Base-by-base conservation (phyloP, 768 basidiomycete species). In the Pleurotus tuoliensis region DNA sequence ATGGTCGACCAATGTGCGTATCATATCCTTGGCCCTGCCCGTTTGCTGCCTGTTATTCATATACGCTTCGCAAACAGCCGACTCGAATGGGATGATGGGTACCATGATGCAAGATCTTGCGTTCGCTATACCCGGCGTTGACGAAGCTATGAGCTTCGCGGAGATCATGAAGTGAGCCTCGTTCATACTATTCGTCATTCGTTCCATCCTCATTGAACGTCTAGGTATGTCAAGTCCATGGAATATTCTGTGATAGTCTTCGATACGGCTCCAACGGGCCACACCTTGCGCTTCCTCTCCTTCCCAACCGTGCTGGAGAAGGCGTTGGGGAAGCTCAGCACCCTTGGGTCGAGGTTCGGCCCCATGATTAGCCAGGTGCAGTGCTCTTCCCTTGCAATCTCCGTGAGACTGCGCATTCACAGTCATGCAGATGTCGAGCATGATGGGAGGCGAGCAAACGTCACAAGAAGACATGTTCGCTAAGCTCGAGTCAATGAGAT, bases 101-200 rank as follows among this genome's bases (percentile, higher is more conserved):
- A 86, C 89, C 60, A 98, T 99, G 94, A 97, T 99, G 93, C 97
- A 99, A 71, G 97, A 99, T 74, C 82, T 99, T 44, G 97, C 97
- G 0, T 99, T 99, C 66, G 94, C 97, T 2, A 98, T 99, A 57
- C 97, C 97, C 0, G 97, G 97, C 74, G 96, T 99, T 11, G 97
- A 99, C 66, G 97, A 99, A 73, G 97, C 97, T 3, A 98, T 99
- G 97, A 94, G 94, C 61, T 99, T 99, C 64, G 97, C 97, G 0
- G 97, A 99, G 72, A 97, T 99, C 70, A 99, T 98, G 97, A 99
- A 98, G 96, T 74, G 53, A 16, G 30, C 20, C 47, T 9, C 47
- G 18, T 3, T 34, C 7, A 12, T 9, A 15, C 22, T 46, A 39
- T 44, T 11, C 56, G 25, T 12, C 18, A 46, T 41, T 24, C 5